Base-by-base conservation (phyloP, 441 rosid species). In the Adansonia madagascariensis region DNA sequence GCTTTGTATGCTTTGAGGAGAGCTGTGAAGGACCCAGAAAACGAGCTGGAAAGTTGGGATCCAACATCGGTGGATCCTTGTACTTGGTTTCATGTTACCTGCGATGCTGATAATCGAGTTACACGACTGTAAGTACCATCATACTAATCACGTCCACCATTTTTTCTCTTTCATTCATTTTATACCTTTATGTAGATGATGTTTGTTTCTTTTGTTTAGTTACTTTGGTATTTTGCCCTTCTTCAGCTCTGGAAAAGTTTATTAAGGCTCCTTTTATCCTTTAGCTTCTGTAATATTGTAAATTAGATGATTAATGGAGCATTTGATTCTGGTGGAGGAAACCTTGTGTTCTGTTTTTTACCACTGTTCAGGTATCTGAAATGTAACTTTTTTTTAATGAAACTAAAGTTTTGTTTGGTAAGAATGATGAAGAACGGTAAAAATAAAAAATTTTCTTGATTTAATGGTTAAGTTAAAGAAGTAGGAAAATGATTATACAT, bases 31-130 rank as follows among this genome's bases (percentile, higher is more conserved):
- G 97, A 91, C 82, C 94, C 95, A 15, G 88, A 84, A 49, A 82
- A 79, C 46, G 93, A 89, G 75, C 86, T 92, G 8, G 75, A 86
- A 78, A 91, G 94, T 84, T 92, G 97, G 95, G 97, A 92, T 84
- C 92, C 93, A 17, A 91, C 93, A 52, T 80, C 91, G 77, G 95
- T 89, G 50, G 91, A 91, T 85, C 94, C 97, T 27, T 92, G 95
- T 79, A 90, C 95, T 75, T 91, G 97, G 97, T 91, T 92, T 75
- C 94, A 92, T 60, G 92, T 92, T 50, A 86, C 92, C 8, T 91
- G 95, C 77, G 88, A 92, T 53, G 27, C 75, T 53, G 84, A 89
- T 46, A 87, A 78, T 72, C 89, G 86, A 62, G 95, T 92, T 68
- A 90, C 92, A 78, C 82, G 95, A 22, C 78, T 92, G 95, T 92